Evolutionary conservation across 768 basidiomycete species (phyloP), one percentile per base, ranked within the genome.

Genomic region (Cyathus striatus): DNA sequence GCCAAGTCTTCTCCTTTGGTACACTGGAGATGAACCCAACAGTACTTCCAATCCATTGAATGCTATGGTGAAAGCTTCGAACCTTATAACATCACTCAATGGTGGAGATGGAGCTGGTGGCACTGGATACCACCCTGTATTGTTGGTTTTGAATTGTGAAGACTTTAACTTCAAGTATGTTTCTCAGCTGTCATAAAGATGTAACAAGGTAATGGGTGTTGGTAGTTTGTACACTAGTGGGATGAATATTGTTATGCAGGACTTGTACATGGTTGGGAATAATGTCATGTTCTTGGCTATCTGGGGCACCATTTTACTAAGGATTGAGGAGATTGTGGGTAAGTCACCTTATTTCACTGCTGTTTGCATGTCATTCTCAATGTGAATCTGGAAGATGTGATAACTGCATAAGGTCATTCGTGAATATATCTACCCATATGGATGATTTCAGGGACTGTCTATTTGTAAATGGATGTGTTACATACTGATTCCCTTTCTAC

Each of bases 321-420:
- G 2, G 73, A 79, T 48, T 86, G 76, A 47, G 88, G 86, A 2
- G 79, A 78, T 53, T 90, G 86, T 50, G 89, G 89, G 50, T 88
- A 68, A 44, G 83, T n/a, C n/a, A n/a, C n/a, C n/a, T n/a, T n/a
- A n/a, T n/a, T 46, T 9, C 3, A 10, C n/a, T 27, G 23, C 30
- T n/a, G n/a, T n/a, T n/a, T n/a, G n/a, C n/a, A n/a, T n/a, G n/a
- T n/a, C n/a, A n/a, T n/a, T n/a, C n/a, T n/a, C n/a, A n/a, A n/a
- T n/a, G n/a, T n/a, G n/a, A n/a, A n/a, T n/a, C n/a, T n/a, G n/a
- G n/a, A 40, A 73, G 70, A 7, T 76, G 75, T 49, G 75, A 78
- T 46, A 75, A 78, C 49, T 91, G 89, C 58, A 61, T 75, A 42
- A 85, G 84, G 2, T 64, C 60, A n/a, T 84, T 86, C 50, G 74